Conservation (phyloP, 768 basidiomycete genomes). For the Tylopilus intermedius region DNA sequence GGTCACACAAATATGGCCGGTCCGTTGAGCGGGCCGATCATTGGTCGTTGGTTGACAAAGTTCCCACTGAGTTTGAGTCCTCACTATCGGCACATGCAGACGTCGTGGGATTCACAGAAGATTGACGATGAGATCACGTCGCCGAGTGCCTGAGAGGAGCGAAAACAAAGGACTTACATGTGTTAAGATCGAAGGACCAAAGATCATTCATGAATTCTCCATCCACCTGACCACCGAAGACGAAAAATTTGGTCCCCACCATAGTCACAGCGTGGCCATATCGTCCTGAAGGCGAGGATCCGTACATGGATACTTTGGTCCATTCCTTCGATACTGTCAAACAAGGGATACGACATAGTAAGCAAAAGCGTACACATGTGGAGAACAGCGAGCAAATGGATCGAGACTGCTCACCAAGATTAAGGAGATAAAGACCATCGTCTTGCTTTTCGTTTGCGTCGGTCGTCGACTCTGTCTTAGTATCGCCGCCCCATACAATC, state of each 20-base stretch:
- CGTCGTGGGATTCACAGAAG: background rate
- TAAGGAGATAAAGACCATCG: constrained; percentile 88
- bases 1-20: constrained; percentile 87
- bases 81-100: constrained; percentile 46
- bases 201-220: constrained; percentile 92
- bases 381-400: background rate
- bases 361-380: background rate
- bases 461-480: constrained; percentile 67
- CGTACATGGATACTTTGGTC: constrained; percentile 79
- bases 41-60: constrained; percentile 56
- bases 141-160: background rate
- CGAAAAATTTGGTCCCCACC: constrained; percentile 84
- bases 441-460: constrained; percentile 75
- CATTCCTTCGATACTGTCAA: constrained; percentile 84
- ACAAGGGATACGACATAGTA: background rate
- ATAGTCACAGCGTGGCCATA: constrained; percentile 97
- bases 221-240: constrained; percentile 96
- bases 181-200: constrained; percentile 94
- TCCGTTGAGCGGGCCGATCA: constrained; percentile 73
- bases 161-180: constrained; percentile 51
- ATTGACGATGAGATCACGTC: background rate
- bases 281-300: constrained; percentile 76
- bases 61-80: constrained; percentile 83
- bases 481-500: constrained; percentile 98
- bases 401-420: constrained; percentile 65